phyloP scores from a whole-genome alignment of 169 alveolate genomes.

The Neospora caninum region DNA sequence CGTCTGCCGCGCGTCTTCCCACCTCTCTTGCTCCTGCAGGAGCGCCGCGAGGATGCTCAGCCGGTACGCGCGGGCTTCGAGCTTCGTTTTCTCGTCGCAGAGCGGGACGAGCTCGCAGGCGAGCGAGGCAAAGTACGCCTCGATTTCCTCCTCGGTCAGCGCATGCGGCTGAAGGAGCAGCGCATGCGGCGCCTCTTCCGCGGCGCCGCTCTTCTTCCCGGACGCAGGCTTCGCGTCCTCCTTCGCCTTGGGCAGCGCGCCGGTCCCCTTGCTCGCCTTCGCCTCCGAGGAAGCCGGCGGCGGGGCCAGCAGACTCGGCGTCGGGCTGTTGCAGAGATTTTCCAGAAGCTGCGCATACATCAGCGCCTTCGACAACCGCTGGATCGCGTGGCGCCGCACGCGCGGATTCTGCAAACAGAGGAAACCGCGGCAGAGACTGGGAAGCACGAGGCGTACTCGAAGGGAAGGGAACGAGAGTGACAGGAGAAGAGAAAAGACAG shows the following conservation, averaged over 20 bases:
- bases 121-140: background rate
- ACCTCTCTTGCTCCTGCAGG: constrained; percentile 38
- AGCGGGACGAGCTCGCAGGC: background rate
- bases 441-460: background rate
- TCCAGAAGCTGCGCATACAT: constrained; percentile 28
- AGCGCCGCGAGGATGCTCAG: constrained; percentile 13
- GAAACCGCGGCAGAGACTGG: background rate
- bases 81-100: constrained; percentile 35
- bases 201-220: background rate
- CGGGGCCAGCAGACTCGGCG: background rate
- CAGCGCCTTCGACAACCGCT: constrained; percentile 43
- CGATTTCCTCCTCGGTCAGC: background rate
- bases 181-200: background rate
- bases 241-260: background rate
- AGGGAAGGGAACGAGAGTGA: too few relatives aligned
- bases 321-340: background rate
- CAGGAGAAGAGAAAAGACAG: background rate
- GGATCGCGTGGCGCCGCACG: constrained; percentile 26
- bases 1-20: constrained; percentile 9
- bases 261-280: background rate
- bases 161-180: constrained; percentile 32
- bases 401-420: constrained; percentile 1
- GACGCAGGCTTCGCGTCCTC: background rate
- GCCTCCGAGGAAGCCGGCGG: background rate
- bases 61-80: constrained; percentile 43